These are phyloP conservation scores for Quercus phellos DNA, from an alignment of 331 rosid species.

Conservation along the genomic window DNA sequence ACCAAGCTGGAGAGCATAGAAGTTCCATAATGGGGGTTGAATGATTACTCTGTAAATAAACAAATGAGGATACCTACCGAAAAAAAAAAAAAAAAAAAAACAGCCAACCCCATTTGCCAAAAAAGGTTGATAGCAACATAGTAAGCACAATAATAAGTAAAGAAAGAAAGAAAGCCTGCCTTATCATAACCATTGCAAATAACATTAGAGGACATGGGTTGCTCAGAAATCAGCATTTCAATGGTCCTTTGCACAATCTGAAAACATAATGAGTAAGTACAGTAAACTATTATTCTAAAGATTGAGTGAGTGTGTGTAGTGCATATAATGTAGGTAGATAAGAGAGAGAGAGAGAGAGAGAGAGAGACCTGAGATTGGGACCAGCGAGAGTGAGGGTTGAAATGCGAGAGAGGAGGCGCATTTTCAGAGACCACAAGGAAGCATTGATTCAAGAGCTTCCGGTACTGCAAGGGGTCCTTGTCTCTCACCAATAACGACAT, in stretches of 20 bases:
- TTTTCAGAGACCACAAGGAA: slow-evolving; percentile 43
- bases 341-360: background rate
- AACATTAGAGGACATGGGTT: slow-evolving; percentile 35
- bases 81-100: too few species aligned
- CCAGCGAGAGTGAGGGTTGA: slow-evolving; percentile 34
- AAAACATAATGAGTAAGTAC: slow-evolving; percentile 11
- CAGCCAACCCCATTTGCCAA: background rate
- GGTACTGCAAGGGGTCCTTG: slow-evolving; percentile 43
- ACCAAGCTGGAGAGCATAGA: slow-evolving; percentile 64
- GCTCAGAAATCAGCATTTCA: slow-evolving; percentile 30
- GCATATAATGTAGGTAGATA: too few species aligned
- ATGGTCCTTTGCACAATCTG: slow-evolving; percentile 56
- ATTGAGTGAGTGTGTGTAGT: too few species aligned
- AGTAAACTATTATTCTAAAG: too few species aligned
- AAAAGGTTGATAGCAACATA: background rate
- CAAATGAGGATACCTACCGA: background rate
- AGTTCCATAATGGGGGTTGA: slow-evolving; percentile 51
- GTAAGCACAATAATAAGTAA: background rate
- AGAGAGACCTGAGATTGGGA: slow-evolving; percentile 47
- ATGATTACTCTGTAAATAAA: slow-evolving; percentile 34
- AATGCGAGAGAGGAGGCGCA: slow-evolving; percentile 25
- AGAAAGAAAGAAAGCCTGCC: slow-evolving; percentile 26
- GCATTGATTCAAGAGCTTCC: slow-evolving; percentile 35
- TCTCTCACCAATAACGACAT: slow-evolving; percentile 49
- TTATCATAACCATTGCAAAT: slow-evolving; percentile 45